Evolutionary conservation across 139 green algal genomes (phyloP).

Genomic region (Chlamydomonas sp.): DNA sequence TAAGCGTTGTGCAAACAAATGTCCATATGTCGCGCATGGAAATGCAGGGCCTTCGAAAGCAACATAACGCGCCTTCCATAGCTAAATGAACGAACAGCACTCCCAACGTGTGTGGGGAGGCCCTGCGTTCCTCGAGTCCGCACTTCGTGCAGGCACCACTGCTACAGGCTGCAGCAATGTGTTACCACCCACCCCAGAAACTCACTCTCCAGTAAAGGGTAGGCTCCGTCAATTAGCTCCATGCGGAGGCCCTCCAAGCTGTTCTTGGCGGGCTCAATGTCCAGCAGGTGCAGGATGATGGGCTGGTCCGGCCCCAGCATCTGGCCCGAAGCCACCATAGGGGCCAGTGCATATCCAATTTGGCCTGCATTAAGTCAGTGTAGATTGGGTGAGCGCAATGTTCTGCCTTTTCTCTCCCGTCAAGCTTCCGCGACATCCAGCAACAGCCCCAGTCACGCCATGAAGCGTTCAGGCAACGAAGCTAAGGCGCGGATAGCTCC

Average conservation of each 20-base stretch:
- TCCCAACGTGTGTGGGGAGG: no score
- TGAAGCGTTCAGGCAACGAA: neutral
- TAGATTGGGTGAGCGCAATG: neutral
- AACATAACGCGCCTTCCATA: no score
- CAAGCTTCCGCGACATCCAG: neutral
- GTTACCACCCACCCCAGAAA: no score
- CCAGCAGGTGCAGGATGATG: conserved; percentile 95
- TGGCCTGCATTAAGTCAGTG: conserved; percentile 71
- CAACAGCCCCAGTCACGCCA: neutral
- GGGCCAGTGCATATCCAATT: conserved; percentile 92
- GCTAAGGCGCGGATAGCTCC: neutral
- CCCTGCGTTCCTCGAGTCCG: neutral
- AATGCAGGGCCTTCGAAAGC: no score
- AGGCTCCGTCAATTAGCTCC: conserved; percentile 94
- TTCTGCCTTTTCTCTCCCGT: neutral
- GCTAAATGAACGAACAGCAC: no score
- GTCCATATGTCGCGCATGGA: no score
- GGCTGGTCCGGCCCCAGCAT: conserved; percentile 89
- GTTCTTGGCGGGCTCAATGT: conserved; percentile 86
- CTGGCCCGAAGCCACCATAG: conserved; percentile 79
- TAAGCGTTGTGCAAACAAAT: no score
- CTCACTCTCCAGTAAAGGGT: conserved; percentile 86
- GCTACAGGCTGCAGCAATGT: no score
- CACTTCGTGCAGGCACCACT: neutral
- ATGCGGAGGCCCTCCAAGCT: conserved; percentile 92